A percentile compares a stretch with the other conserved stretches of the same genome.
Conservation (phyloP, 2,329 filamentous ascomycete genomes). For the Anisogramma anomala region DNA sequence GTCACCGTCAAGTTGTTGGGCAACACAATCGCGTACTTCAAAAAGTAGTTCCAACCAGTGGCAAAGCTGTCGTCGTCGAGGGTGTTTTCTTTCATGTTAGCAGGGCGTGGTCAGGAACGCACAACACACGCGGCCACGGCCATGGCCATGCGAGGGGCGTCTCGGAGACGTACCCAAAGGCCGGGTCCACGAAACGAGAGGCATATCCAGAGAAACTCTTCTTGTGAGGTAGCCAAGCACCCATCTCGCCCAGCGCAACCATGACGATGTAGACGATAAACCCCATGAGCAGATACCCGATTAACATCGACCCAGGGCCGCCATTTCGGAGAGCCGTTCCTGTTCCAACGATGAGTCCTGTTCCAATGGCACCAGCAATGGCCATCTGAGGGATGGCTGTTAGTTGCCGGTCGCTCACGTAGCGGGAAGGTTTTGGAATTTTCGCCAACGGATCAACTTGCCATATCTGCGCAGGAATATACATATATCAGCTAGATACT, state of each 20-base stretch:
- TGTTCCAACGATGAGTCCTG: constrained; percentile 39
- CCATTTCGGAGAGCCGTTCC: constrained; percentile 36
- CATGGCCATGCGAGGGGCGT: background rate
- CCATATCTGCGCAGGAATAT: constrained; percentile 12
- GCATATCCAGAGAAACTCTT: constrained; percentile 56
- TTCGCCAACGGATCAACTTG: background rate
- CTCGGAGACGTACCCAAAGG: constrained; percentile 19
- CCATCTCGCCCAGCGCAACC: constrained; percentile 59
- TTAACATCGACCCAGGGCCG: constrained; percentile 30
- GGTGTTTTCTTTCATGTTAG: background rate
- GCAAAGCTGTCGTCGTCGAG: constrained; percentile 24
- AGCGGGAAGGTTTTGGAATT: background rate
- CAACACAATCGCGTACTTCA: constrained; percentile 30
- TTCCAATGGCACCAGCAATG: constrained; percentile 15
- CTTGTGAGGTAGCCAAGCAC: constrained; percentile 50
- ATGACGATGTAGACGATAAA: constrained; percentile 49
- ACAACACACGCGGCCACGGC: background rate
- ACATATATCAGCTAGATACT: background rate
- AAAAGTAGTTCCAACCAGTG: constrained; percentile 36
- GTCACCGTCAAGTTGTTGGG: constrained; percentile 29
- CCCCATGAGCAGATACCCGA: constrained; percentile 30
- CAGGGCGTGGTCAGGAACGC: background rate
- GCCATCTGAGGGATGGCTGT: constrained; percentile 1
- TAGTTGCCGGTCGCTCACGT: background rate
- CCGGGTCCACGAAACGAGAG: constrained; percentile 46